Percentiles rank a stretch among this genome's conserved stretches.
phyloP scores from a whole-genome alignment of 2,329 filamentous ascomycete genomes.

The Myotisia sp. region DNA sequence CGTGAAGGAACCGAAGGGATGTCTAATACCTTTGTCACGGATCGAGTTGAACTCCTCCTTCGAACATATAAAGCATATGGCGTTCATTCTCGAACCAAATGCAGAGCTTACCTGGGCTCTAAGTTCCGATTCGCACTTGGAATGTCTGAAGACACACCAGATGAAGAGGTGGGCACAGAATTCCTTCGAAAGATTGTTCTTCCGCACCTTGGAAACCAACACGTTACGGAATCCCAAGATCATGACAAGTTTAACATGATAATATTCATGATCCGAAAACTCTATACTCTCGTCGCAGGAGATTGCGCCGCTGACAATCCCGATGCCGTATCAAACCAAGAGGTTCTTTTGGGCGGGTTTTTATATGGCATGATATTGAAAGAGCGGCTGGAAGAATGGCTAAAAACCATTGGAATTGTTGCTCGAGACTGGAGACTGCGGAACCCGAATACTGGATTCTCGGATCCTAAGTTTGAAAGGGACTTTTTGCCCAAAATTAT shows the following conservation, averaged over 20 bases:
- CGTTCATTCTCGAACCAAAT: constrained; percentile 67
- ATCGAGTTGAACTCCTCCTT: constrained; percentile 80
- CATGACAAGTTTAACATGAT: constrained; percentile 87
- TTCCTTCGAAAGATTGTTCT: constrained; percentile 82
- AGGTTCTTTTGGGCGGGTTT: constrained; percentile 83
- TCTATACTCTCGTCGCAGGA: constrained; percentile 83
- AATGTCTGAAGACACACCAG: constrained; percentile 66
- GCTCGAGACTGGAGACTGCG: constrained; percentile 42
- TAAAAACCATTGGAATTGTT: constrained; percentile 47
- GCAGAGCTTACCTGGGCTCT: constrained; percentile 70
- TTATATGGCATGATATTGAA: constrained; percentile 93
- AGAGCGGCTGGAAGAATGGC: constrained; percentile 81
- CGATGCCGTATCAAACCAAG: constrained; percentile 91
- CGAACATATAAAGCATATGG: constrained; percentile 87
- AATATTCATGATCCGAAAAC: constrained; percentile 89
- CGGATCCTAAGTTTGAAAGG: constrained; percentile 59
- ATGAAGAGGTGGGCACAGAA: constrained; percentile 81
- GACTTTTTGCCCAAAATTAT: constrained; percentile 71
- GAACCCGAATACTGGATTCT: constrained; percentile 47
- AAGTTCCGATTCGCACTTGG: constrained; percentile 84
- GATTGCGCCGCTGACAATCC: constrained; percentile 92
- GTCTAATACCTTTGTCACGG: constrained; percentile 82
- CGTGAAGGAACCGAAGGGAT: constrained; percentile 59
- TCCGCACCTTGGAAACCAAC: constrained; percentile 74
- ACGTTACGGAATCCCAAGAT: constrained; percentile 73